Evolutionary conservation across 305 asterid species (phyloP).

Genomic region (Salvia sclarea): DNA sequence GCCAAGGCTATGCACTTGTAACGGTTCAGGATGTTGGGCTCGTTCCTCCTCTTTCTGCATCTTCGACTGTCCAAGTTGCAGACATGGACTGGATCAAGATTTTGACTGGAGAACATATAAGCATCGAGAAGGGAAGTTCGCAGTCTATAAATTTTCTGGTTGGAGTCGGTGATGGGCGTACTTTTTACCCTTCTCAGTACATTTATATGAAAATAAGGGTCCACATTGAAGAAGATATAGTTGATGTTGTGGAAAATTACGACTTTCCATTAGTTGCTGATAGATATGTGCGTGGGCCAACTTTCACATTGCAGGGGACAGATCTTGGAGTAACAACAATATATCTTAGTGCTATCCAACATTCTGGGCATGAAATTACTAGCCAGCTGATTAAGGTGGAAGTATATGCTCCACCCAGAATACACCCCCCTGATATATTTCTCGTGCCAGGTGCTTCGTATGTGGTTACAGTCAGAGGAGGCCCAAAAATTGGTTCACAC

Average conservation of each 20-base stretch:
- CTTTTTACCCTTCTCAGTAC: conserved; percentile 74
- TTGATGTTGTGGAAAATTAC: conserved; percentile 52
- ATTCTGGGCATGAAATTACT: conserved; percentile 62
- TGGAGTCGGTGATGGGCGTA: conserved; percentile 65
- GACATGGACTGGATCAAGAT: conserved; percentile 89
- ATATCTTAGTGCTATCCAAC: conserved; percentile 68
- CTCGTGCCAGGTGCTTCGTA: conserved; percentile 91
- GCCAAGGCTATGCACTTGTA: conserved; percentile 71
- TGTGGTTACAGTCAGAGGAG: conserved; percentile 72
- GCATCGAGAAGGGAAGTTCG: conserved; percentile 68
- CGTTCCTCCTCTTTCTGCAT: conserved; percentile 72
- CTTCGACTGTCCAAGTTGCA: conserved; percentile 73
- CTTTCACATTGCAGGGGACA: conserved; percentile 58
- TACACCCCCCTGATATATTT: conserved; percentile 70
- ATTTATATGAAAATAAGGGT: conserved; percentile 62
- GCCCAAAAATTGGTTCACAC: conserved; percentile 67
- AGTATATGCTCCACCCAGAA: conserved; percentile 77
- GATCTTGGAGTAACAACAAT: conserved; percentile 71
- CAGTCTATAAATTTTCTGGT: conserved; percentile 54
- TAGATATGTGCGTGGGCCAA: conserved; percentile 49
- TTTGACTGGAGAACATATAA: conserved; percentile 59
- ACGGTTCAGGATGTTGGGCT: conserved; percentile 77
- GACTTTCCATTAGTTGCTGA: conserved; percentile 37
- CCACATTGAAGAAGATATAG: conserved; percentile 63
- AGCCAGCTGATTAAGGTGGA: conserved; percentile 73